These are phyloP conservation scores for Lactarius tabidus DNA, from an alignment of 768 basidiomycete genomes.

Conservation along the genomic window DNA sequence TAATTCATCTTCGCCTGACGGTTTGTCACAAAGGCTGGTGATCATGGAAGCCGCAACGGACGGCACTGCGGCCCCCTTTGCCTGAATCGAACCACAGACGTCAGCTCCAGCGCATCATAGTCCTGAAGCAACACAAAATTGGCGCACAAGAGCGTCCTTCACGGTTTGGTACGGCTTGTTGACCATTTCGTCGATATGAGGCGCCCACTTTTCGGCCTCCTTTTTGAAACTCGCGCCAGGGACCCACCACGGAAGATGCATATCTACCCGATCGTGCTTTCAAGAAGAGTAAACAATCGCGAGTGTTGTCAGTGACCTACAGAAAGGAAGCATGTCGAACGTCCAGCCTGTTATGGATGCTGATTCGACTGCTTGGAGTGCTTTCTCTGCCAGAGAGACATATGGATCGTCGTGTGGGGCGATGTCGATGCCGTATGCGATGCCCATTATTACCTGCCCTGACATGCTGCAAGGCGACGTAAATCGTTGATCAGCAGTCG, in stretches of 20 bases:
- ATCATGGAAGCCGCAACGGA: slow-evolving; percentile 22
- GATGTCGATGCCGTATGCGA: slow-evolving; percentile 26
- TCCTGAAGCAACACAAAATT: not conserved
- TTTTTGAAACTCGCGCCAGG: slow-evolving; percentile 31
- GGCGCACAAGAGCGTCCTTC: slow-evolving; percentile 20
- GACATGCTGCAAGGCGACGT: slow-evolving; percentile 17
- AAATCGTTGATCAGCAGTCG: slow-evolving; percentile 8
- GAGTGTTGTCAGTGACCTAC: slow-evolving; percentile 10
- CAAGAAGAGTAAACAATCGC: not conserved
- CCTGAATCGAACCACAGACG: not conserved
- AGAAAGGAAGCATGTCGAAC: slow-evolving; percentile 23
- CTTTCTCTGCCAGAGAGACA: slow-evolving; percentile 23
- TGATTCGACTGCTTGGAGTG: slow-evolving; percentile 19
- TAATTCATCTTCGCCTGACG: slow-evolving; percentile 15
- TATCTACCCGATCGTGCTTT: slow-evolving; percentile 17
- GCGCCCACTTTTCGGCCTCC: slow-evolving; percentile 23
- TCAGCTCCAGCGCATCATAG: not conserved
- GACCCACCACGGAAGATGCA: slow-evolving; percentile 29
- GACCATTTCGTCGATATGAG: slow-evolving; percentile 26
- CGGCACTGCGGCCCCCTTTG: slow-evolving; percentile 7
- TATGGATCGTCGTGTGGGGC: slow-evolving; percentile 25
- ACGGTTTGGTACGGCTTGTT: slow-evolving; percentile 28
- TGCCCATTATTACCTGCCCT: slow-evolving; percentile 25
- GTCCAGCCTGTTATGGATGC: slow-evolving; percentile 21
- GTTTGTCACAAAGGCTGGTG: slow-evolving; percentile 6